Percentiles rank a stretch among this genome's conserved stretches.
phyloP scores from a whole-genome alignment of 202 grass and related monocot genomes.

The Musa balbisiana region DNA sequence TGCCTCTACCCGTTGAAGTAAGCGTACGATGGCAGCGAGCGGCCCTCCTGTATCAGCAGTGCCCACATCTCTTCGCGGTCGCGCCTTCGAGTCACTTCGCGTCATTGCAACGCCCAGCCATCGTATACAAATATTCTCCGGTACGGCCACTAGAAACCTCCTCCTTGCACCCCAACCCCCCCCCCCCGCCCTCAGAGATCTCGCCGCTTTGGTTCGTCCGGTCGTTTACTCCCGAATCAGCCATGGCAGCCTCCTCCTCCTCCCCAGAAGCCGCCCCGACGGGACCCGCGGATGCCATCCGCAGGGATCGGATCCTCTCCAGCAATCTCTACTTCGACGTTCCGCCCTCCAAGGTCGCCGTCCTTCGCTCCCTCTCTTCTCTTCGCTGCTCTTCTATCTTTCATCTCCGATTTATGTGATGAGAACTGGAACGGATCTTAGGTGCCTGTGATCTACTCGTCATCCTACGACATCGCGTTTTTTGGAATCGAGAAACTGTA shows the following conservation, averaged over 20 bases:
- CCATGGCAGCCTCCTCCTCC: conserved; percentile 12
- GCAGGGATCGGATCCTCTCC: conserved; percentile 62
- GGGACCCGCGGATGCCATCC: conserved; percentile 25
- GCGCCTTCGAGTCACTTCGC: too few relatives aligned
- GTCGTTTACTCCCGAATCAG: conserved; percentile 7
- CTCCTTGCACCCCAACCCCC: neutral
- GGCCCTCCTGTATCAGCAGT: too few relatives aligned
- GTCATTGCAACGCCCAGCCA: too few relatives aligned
- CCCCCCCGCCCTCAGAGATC: neutral
- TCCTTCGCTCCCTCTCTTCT: neutral
- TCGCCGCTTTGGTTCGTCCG: neutral
- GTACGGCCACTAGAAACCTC: too few relatives aligned
- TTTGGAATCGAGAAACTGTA: conserved; percentile 87
- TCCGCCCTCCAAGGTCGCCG: conserved; percentile 51
- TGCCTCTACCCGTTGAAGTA: too few relatives aligned
- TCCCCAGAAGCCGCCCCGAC: too few relatives aligned
- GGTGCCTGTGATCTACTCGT: conserved; percentile 76
- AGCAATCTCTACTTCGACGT: conserved; percentile 96
- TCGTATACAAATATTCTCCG: too few relatives aligned
- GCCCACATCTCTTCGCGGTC: too few relatives aligned
- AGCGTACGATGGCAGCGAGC: too few relatives aligned
- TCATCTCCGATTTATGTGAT: neutral
- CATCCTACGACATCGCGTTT: conserved; percentile 79
- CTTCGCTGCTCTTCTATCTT: neutral
- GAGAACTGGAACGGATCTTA: conserved; percentile 9